Base-by-base conservation (phyloP, 139 green algal genomes). In the Ettlia oleoabundans region DNA sequence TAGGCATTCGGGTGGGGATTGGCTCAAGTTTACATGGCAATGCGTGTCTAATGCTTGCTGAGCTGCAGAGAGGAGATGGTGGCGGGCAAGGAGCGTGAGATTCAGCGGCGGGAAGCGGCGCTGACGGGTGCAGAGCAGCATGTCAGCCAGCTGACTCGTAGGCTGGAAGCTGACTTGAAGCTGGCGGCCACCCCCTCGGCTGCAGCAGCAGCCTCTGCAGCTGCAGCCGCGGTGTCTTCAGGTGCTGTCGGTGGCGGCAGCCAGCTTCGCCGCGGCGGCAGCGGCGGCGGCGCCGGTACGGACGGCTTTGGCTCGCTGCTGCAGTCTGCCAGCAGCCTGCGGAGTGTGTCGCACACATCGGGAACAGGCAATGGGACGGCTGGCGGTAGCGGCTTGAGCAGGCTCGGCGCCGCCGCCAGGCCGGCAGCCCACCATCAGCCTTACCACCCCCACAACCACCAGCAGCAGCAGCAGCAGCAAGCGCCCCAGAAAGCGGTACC, bases 151-250 rank as follows among this genome's bases (percentile, higher is more conserved):
- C 75, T 86, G 28, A 86, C 69, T 1, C 81, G 66, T 2, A 71
- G 81, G 8, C 61, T 86, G 65, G 78, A 83, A 28, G 30, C 51
- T 18, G 78, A 83, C 37, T 65, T 83, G 15, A 26, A 58, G 35
- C 65, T 70, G 2, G 24, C 35, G 1, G 28, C 77, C 32, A 30
- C 63, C 24, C 4, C 55, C 2, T 38, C 35, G 15, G 19, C 76
- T n/a, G 19, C 37, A 5, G 33, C 32, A 47, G 43, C 70, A 26
- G 21, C 33, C 28, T 42, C 43, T 3, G 47, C 43, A 19, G 52
- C 30, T n/a, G 15, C 55, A n/a, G 21, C 55, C 21, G n/a, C n/a
- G n/a, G n/a, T n/a, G n/a, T n/a, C n/a, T n/a, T n/a, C n/a, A n/a
- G n/a, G n/a, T n/a, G n/a, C n/a, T n/a, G n/a, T n/a, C n/a, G n/a